Evolutionary conservation across 1,139 yeast species (phyloP).

Genomic region (Arxiozyma telluris): DNA sequence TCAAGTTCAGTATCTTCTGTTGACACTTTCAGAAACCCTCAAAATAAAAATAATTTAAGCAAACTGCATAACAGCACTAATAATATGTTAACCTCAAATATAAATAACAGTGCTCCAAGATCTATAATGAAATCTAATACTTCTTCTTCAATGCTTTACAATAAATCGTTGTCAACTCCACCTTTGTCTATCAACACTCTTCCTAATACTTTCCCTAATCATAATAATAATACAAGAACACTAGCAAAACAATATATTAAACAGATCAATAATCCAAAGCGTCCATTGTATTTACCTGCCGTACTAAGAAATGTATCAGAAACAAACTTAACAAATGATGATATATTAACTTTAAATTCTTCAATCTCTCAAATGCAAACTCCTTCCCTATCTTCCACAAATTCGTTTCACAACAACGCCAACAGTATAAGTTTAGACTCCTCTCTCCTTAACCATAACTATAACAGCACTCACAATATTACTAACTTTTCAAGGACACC

Average conservation of each 20-base stretch:
- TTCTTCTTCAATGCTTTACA: background rate
- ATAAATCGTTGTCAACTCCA: background rate
- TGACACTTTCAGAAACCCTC: background rate
- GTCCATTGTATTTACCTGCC: slow-evolving; percentile 85
- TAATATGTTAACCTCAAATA: background rate
- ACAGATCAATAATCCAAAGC: slow-evolving; percentile 63
- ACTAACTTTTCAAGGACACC: slow-evolving; percentile 1
- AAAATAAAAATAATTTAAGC: background rate
- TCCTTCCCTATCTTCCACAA: background rate
- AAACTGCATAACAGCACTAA: background rate
- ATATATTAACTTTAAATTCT: slow-evolving; percentile 6
- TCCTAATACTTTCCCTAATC: background rate
- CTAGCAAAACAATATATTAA: slow-evolving; percentile 26
- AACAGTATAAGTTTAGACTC: background rate
- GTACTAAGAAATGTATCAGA: slow-evolving; percentile 55
- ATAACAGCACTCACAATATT: background rate
- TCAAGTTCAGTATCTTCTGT: background rate
- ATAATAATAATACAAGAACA: background rate
- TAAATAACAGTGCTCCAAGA: background rate
- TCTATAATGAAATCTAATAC: background rate
- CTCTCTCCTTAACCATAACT: background rate
- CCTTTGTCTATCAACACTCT: background rate
- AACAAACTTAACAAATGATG: slow-evolving; percentile 35
- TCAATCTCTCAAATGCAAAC: background rate
- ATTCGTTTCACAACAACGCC: background rate